These are phyloP conservation scores for Phylloporus sp. DNA, from an alignment of 768 basidiomycete species.

Conservation along the genomic window DNA sequence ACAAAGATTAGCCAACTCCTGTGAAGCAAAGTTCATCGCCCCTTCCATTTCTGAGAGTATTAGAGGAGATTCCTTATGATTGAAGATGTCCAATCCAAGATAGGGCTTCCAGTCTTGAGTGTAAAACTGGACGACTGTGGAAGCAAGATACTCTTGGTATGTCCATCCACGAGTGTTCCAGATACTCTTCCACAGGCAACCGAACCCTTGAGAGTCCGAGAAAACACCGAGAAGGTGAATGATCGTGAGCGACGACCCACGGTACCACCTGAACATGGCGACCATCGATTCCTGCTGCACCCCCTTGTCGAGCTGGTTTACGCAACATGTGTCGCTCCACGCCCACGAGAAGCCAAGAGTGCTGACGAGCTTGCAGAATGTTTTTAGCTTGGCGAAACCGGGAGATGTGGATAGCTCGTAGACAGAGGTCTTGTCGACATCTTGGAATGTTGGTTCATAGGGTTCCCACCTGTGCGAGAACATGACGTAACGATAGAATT, in stretches of 20 bases:
- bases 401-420: neutral
- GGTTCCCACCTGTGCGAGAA: slow-evolving; percentile 9
- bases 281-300: slow-evolving; percentile 13
- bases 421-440: slow-evolving; percentile 5
- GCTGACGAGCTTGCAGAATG: neutral
- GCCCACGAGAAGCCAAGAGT: slow-evolving; percentile 11
- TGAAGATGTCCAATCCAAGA: neutral
- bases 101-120: slow-evolving; percentile 15
- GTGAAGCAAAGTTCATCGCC: too few species aligned
- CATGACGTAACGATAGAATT: slow-evolving; percentile 11
- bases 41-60: slow-evolving; percentile 7
- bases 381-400: slow-evolving; percentile 4
- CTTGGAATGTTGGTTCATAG: slow-evolving; percentile 2
- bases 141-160: slow-evolving; percentile 13
- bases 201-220: neutral
- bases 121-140: slow-evolving; percentile 10
- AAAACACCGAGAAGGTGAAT: slow-evolving; percentile 8
- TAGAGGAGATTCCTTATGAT: slow-evolving; percentile 7
- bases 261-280: slow-evolving; percentile 15
- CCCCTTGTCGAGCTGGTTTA: neutral
- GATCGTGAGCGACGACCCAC: slow-evolving; percentile 6
- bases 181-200: neutral
- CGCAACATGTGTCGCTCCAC: slow-evolving; percentile 16
- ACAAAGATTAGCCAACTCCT: neutral
- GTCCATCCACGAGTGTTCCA: slow-evolving; percentile 16